These are phyloP conservation scores for Fraxinus paxiana DNA, from an alignment of 305 asterid species.

Conservation along the genomic window DNA sequence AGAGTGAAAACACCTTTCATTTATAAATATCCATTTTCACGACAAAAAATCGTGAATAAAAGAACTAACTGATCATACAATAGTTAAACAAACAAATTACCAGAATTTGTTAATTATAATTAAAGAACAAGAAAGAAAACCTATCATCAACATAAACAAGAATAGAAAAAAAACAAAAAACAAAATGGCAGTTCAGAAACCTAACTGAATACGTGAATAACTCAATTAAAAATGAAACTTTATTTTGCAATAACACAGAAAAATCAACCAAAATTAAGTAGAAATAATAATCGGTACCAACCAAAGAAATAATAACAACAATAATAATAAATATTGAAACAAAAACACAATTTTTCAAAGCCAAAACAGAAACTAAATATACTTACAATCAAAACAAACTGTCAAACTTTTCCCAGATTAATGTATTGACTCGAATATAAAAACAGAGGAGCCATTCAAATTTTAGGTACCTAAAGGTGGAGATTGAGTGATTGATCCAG, in stretches of 20 bases:
- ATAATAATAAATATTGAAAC: neutral
- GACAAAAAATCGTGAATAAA: slow-evolving; percentile 3
- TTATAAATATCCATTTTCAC: neutral
- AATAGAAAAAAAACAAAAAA: neutral
- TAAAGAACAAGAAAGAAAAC: neutral
- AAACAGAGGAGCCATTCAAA: slow-evolving; percentile 8
- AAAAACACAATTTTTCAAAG: slow-evolving; percentile 6
- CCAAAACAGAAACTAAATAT: neutral
- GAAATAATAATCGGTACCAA: neutral
- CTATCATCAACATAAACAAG: neutral
- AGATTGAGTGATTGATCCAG: slow-evolving; percentile 26
- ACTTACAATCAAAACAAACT: neutral
- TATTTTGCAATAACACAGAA: neutral
- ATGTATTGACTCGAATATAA: neutral
- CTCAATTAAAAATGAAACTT: neutral
- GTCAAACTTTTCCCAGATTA: neutral
- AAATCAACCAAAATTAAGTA: slow-evolving; percentile 20
- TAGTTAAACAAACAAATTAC: slow-evolving; percentile 11
- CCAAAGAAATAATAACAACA: neutral
- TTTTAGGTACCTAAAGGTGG: slow-evolving; percentile 31
- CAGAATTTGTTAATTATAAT: neutral
- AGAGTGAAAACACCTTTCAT: slow-evolving; percentile 13
- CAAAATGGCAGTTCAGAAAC: neutral
- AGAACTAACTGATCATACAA: neutral
- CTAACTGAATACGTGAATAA: neutral